Conservation (phyloP, 2,329 filamentous ascomycete genomes). For the Aspergillus sp. region DNA sequence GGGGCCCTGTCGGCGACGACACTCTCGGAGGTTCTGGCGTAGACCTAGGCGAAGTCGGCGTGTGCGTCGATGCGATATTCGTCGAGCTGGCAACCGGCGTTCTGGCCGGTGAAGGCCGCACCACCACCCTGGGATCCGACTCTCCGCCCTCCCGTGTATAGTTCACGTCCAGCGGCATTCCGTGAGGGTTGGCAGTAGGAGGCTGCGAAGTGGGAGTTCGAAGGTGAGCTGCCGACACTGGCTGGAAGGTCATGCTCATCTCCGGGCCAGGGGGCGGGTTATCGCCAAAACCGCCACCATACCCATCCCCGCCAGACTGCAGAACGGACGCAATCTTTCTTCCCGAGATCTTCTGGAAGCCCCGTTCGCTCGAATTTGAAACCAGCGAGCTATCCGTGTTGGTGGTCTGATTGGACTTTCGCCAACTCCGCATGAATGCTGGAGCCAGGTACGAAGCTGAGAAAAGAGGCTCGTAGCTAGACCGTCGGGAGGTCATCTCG, state of each 20-base stretch:
- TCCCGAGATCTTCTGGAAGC: constrained; percentile 42
- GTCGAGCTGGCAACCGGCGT: constrained; percentile 32
- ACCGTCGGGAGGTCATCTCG: constrained; percentile 28
- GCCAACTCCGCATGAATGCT: constrained; percentile 33
- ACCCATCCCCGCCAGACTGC: constrained; percentile 39
- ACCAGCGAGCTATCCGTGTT: constrained; percentile 26
- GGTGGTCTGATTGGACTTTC: constrained; percentile 27
- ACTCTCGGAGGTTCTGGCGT: constrained; percentile 15
- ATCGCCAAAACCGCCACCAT: constrained; percentile 27
- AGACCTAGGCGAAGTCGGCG: background rate
- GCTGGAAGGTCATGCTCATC: constrained; percentile 13
- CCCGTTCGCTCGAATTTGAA: constrained; percentile 33
- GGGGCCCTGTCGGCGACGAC: constrained; percentile 15
- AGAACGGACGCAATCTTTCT: constrained; percentile 40
- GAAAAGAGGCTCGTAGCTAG: constrained; percentile 31
- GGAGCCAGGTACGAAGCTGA: constrained; percentile 29
- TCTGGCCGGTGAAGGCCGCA: constrained; percentile 35
- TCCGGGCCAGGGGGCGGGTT: constrained; percentile 22
- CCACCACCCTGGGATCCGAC: constrained; percentile 21
- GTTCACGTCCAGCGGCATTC: constrained; percentile 22
- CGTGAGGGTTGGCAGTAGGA: constrained; percentile 20
- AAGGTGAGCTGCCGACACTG: constrained; percentile 15
- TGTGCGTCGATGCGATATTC: constrained; percentile 6
- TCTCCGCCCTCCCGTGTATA: constrained; percentile 24
- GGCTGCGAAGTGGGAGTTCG: constrained; percentile 16